Conservation (phyloP, 139 green algal genomes). For the Limnomonas spitsbergensis region DNA sequence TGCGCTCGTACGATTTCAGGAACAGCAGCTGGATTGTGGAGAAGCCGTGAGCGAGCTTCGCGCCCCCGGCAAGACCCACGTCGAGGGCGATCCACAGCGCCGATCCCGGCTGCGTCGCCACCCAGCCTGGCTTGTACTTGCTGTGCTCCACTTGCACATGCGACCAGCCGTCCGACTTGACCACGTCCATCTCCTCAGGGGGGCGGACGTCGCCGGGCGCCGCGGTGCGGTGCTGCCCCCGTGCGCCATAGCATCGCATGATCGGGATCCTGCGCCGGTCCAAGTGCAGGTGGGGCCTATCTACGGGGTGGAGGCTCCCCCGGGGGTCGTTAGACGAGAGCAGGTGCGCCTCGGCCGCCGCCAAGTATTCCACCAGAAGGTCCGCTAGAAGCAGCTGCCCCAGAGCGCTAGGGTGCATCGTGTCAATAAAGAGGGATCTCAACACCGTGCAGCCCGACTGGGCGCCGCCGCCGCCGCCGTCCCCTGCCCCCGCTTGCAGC, state of each 20-base stretch:
- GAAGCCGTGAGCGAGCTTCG: neutral
- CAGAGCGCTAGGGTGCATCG: neutral
- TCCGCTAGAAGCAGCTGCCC: neutral
- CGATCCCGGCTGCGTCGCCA: neutral
- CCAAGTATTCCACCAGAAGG: neutral
- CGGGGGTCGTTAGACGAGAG: neutral
- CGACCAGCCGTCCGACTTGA: neutral
- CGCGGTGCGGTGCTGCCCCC: too few relatives aligned
- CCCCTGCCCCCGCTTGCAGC: too few relatives aligned
- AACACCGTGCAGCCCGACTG: too few relatives aligned
- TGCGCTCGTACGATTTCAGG: neutral
- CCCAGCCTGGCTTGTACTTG: neutral
- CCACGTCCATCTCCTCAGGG: neutral
- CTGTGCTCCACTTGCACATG: neutral
- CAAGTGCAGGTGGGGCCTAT: too few relatives aligned
- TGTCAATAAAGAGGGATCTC: too few relatives aligned
- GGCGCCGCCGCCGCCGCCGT: too few relatives aligned
- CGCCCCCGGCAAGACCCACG: neutral
- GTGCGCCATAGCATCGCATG: neutral
- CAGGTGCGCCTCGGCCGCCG: neutral
- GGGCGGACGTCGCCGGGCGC: too few relatives aligned
- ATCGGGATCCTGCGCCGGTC: neutral
- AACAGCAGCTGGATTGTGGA: neutral
- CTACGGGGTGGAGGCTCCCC: neutral
- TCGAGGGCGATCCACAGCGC: neutral